Conservation (phyloP, 306 rosid species). For the Citrullus colocynthis region DNA sequence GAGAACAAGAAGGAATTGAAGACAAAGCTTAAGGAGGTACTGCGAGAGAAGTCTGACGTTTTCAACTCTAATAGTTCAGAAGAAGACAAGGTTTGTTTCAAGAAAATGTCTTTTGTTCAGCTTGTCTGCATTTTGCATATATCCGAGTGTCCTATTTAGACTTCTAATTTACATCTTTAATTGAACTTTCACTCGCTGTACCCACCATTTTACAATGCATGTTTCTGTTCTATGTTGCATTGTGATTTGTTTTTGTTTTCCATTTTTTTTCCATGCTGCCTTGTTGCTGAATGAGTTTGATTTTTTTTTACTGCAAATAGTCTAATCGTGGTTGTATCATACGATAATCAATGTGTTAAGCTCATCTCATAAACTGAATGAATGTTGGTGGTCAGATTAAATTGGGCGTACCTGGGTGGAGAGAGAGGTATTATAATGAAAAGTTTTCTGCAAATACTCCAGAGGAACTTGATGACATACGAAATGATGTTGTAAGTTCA, state of each 20-base stretch:
- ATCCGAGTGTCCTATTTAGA: neutral
- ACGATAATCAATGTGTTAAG: neutral
- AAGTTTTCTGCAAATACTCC: conserved; percentile 69
- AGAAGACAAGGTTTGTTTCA: conserved; percentile 57
- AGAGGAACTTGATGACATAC: conserved; percentile 68
- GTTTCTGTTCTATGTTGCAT: neutral
- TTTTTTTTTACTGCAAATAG: neutral
- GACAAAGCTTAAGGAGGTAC: conserved; percentile 56
- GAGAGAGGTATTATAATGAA: conserved; percentile 89
- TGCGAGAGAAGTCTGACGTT: conserved; percentile 79
- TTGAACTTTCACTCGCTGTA: neutral
- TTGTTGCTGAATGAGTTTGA: neutral
- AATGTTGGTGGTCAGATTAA: conserved; percentile 35
- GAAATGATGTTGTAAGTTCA: conserved; percentile 85
- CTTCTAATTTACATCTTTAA: neutral
- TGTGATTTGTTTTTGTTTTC: neutral
- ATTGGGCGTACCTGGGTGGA: conserved; percentile 93
- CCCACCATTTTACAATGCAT: neutral
- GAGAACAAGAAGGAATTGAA: conserved; percentile 83
- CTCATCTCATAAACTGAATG: neutral
- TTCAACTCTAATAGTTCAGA: conserved; percentile 53
- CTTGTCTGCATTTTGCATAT: neutral
- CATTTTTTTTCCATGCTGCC: neutral
- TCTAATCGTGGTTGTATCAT: neutral
- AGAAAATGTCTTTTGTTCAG: neutral